Percentiles rank a stretch among this genome's conserved stretches.
phyloP scores from a whole-genome alignment of 75 land plant species.

The Adiantum capillusveneris region DNA sequence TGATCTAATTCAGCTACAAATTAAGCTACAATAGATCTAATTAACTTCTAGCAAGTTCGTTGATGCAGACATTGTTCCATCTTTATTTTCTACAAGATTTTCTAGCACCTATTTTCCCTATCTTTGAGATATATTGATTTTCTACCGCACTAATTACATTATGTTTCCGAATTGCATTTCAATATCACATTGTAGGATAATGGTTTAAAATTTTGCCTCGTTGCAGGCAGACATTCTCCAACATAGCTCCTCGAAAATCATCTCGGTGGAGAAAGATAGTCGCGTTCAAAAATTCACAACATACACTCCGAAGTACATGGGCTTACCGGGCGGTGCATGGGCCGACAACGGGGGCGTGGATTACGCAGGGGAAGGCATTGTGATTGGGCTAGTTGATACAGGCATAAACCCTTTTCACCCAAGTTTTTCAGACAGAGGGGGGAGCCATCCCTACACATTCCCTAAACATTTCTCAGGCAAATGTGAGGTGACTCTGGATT shows the following conservation, averaged over 20 bases:
- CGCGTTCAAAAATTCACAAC: constrained; percentile 63
- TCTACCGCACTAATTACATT: not conserved
- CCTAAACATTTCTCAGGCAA: constrained; percentile 54
- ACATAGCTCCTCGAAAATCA: constrained; percentile 37
- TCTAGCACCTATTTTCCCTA: too few species aligned
- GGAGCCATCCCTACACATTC: constrained; percentile 26
- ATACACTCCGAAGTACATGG: constrained; percentile 71
- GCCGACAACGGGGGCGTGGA: constrained; percentile 56
- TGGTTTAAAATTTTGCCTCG: not conserved
- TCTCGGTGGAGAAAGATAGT: constrained; percentile 56
- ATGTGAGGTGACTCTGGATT: constrained; percentile 73
- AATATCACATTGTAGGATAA: not conserved
- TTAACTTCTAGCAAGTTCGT: too few species aligned
- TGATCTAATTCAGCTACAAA: too few species aligned
- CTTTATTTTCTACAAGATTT: too few species aligned
- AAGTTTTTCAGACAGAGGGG: constrained; percentile 48
- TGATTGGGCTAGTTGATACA: constrained; percentile 80
- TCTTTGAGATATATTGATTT: too few species aligned
- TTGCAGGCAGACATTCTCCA: not conserved
- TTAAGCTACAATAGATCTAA: too few species aligned
- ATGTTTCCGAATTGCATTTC: not conserved
- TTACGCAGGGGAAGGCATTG: constrained; percentile 68
- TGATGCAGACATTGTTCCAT: too few species aligned
- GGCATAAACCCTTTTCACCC: constrained; percentile 79
- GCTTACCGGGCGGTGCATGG: constrained; percentile 77